These are phyloP conservation scores for Spiraea crenata DNA, from an alignment of 331 rosid genomes.

Conservation along the genomic window DNA sequence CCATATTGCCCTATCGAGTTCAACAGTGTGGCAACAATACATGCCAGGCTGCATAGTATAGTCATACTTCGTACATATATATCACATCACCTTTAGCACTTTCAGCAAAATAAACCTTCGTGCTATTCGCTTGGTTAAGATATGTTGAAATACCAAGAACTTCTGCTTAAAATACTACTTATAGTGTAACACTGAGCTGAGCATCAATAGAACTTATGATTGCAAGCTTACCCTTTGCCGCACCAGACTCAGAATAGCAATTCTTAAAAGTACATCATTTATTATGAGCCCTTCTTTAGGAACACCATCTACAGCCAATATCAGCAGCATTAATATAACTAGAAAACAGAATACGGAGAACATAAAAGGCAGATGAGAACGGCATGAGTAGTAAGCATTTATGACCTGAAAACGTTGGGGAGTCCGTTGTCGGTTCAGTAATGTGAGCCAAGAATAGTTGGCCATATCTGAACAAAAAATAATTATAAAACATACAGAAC, in stretches of 20 bases:
- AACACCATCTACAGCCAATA: conserved; percentile 75
- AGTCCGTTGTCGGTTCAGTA: conserved; percentile 73
- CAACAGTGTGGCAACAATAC: not conserved
- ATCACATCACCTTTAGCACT: conserved; percentile 4
- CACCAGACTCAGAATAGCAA: conserved; percentile 70
- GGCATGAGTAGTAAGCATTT: conserved; percentile 25
- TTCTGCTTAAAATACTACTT: not conserved
- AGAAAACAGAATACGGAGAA: conserved; percentile 4
- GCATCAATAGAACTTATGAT: not conserved
- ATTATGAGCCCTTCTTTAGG: conserved; percentile 97
- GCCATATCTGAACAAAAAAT: conserved; percentile 61
- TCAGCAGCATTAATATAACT: not conserved
- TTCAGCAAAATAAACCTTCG: not conserved
- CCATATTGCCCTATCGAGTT: not conserved
- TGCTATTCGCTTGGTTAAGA: not conserved
- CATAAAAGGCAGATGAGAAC: conserved; percentile 15
- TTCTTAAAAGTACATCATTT: conserved; percentile 85
- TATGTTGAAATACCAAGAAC: not conserved
- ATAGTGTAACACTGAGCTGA: not conserved
- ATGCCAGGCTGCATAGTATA: not conserved
- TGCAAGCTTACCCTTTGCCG: conserved; percentile 71
- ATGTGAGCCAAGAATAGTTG: conserved; percentile 83
- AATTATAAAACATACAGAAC: not conserved
- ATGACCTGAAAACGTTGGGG: conserved; percentile 78
- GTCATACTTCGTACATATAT: not conserved